phyloP scores from a whole-genome alignment of 306 rosid species.

The Pueraria montana region DNA sequence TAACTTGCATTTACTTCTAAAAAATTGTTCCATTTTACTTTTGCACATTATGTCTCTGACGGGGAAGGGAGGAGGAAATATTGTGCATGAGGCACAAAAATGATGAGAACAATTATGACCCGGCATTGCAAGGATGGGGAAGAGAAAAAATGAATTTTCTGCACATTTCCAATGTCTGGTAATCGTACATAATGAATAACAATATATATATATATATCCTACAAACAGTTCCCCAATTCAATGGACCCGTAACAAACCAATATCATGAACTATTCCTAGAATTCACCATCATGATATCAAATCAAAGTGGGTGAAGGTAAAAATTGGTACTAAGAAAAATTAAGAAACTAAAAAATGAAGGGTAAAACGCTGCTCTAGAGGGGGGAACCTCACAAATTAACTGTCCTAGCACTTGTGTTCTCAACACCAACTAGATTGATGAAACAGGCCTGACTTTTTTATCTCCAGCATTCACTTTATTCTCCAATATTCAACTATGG shows the following conservation, averaged over 20 bases:
- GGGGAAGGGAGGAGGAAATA: neutral
- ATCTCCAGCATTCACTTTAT: slow-evolving; percentile 68
- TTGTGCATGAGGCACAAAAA: slow-evolving; percentile 13
- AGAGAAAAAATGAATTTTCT: slow-evolving; percentile 73
- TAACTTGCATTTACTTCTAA: neutral
- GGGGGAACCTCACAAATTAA: slow-evolving; percentile 68
- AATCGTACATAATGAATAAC: slow-evolving; percentile 84
- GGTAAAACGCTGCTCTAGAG: slow-evolving; percentile 60
- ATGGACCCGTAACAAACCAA: slow-evolving; percentile 75
- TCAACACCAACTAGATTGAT: slow-evolving; percentile 66
- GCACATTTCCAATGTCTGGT: slow-evolving; percentile 87
- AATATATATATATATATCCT: slow-evolving; percentile 66
- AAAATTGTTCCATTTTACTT: neutral
- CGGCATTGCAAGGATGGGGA: slow-evolving; percentile 26
- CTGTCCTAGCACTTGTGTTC: slow-evolving; percentile 69
- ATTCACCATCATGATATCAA: slow-evolving; percentile 66
- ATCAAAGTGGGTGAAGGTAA: slow-evolving; percentile 57
- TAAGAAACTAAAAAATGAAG: slow-evolving; percentile 59
- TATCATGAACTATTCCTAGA: slow-evolving; percentile 82
- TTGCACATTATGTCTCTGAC: neutral
- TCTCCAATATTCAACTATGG: slow-evolving; percentile 66
- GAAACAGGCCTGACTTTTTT: slow-evolving; percentile 54
- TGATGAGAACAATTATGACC: neutral
- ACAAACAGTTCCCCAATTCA: slow-evolving; percentile 77
- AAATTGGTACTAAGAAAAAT: slow-evolving; percentile 74